Evolutionary conservation across 495 filamentous ascomycete genomes (phyloP), one percentile per base, ranked within the genome.

Genomic region (Neurospora pannonica): DNA sequence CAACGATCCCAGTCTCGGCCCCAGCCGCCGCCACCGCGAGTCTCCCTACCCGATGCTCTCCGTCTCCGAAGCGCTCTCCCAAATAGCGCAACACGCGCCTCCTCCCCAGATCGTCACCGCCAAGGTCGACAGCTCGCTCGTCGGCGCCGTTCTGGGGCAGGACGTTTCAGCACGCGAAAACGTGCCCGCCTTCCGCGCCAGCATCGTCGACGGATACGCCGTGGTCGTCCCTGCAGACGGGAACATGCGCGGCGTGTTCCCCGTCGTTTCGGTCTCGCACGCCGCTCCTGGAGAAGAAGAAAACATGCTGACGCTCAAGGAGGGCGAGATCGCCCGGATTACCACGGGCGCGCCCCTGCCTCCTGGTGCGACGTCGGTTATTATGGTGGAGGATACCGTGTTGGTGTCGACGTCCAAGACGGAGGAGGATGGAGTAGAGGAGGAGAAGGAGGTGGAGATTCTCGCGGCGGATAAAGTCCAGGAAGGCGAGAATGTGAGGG

Each of bases 181-280:
- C 17, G 97, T 98, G 0, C 96, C 96, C 5, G 96, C 97, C 7
- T 99, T 93, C 83, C 88, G 93, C 71, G 96, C 96, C 48, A 97
- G 94, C 78, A 99, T 97, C 73, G 97, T 99, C 4, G 96, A 99
- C 79, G 96, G 96, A 13, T 99, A 99, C 79, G 97, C 97, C 4
- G 87, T 98, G 21, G 84, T 90, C 42, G 90, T 89, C 9, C 82
- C 88, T 11, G 78, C 86, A 9, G 84, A 88, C 43, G 89, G 87
- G 0, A 91, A 89, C 46, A 87, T 90, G 11, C 92, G 90, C 75
- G 94, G 94, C 0, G 83, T 90, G 0, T 98, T 95, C 77, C 95
- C 96, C 5, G 96, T 99, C 24, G 90, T 91, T 2, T 92, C 92
- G 0, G 87, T 97, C 31, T 95, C 94, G 4, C 94, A 97, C 80